Percentiles rank a stretch among this genome's conserved stretches.
phyloP scores from a whole-genome alignment of 306 rosid species.

The Biancaea sappan region DNA sequence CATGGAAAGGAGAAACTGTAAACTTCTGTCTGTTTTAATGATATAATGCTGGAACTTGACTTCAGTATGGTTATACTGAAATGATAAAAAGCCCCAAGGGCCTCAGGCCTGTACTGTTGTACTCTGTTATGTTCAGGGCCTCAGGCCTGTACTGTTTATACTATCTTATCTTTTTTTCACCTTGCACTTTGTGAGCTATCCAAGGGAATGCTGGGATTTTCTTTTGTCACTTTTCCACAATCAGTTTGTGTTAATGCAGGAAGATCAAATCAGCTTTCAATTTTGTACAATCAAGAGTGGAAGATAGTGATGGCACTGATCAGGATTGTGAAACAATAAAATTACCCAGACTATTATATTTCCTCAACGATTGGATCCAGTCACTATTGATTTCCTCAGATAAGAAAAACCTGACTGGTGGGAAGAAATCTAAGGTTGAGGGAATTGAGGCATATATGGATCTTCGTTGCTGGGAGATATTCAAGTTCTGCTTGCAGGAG shows the following conservation, averaged over 20 bases:
- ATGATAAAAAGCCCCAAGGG: neutral
- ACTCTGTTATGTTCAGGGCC: neutral
- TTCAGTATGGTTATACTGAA: neutral
- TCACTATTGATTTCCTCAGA: constrained; percentile 72
- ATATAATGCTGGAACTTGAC: neutral
- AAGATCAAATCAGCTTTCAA: constrained; percentile 66
- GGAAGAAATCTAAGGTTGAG: constrained; percentile 38
- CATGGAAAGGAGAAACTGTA: neutral
- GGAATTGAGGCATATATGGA: constrained; percentile 61
- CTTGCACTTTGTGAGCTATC: neutral
- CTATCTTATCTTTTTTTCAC: neutral
- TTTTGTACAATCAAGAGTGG: constrained; percentile 57
- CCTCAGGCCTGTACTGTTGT: neutral
- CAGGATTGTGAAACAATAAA: constrained; percentile 56
- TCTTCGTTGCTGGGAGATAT: constrained; percentile 79
- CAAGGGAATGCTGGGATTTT: neutral
- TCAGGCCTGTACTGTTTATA: neutral
- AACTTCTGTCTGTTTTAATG: neutral
- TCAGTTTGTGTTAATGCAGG: constrained; percentile 58
- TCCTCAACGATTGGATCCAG: constrained; percentile 76
- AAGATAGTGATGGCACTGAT: constrained; percentile 29
- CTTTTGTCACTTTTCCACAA: constrained; percentile 12
- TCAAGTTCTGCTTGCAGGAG: constrained; percentile 76
- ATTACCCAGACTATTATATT: constrained; percentile 55
- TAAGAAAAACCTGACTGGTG: constrained; percentile 44